Percentiles rank a stretch among this genome's conserved stretches.
phyloP scores from a whole-genome alignment of 768 basidiomycete genomes.

The Sutorius australiensis region DNA sequence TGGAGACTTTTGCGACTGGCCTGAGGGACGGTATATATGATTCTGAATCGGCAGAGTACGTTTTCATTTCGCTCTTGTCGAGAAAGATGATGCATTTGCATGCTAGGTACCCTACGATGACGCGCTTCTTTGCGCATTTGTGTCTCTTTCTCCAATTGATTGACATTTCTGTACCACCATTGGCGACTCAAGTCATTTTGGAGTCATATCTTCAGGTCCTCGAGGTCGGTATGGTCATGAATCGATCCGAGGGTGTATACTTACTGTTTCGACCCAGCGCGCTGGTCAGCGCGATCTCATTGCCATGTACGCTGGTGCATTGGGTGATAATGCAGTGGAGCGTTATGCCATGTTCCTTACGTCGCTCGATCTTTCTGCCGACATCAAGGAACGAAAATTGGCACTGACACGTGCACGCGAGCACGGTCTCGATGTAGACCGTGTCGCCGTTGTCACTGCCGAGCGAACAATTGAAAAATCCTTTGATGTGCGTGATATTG shows the following conservation, averaged over 20 bases:
- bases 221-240: conserved; percentile 47
- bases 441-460: conserved; percentile 77
- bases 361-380: conserved; percentile 62
- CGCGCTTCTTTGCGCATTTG: conserved; percentile 91
- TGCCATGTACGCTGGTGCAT: conserved; percentile 87
- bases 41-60: conserved; percentile 54
- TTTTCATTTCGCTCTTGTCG: conserved; percentile 8
- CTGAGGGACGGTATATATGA: conserved; percentile 50
- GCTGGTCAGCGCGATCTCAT: conserved; percentile 83
- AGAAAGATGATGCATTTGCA: not conserved
- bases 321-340: conserved; percentile 88
- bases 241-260: not conserved
- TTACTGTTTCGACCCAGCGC: conserved; percentile 35
- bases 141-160: conserved; percentile 87
- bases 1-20: conserved; percentile 64
- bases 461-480: conserved; percentile 71
- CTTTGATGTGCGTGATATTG: conserved; percentile 47
- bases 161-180: conserved; percentile 65
- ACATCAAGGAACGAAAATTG: conserved; percentile 58
- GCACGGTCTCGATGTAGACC: conserved; percentile 78
- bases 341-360: conserved; percentile 90
- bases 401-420: conserved; percentile 76
- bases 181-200: conserved; percentile 75
- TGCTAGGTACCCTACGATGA: conserved; percentile 62
- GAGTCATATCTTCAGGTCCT: conserved; percentile 87